Evolutionary conservation across 179 eudicot species (phyloP).

Genomic region (Silene coronaria): DNA sequence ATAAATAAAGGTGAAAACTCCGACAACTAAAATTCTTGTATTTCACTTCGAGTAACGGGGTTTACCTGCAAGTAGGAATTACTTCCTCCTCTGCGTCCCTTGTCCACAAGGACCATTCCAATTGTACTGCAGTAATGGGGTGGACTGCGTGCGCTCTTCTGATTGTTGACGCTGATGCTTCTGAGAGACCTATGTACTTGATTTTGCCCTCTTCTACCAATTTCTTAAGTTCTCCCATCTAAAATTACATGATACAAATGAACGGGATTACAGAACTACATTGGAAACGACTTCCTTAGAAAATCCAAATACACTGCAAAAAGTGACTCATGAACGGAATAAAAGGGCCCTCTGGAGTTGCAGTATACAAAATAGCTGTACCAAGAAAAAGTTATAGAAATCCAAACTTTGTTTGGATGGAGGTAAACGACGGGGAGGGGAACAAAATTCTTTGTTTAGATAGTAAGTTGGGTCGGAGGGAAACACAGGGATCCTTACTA

Average conservation of each 20-base stretch:
- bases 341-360: too few relatives aligned
- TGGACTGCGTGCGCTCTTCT: conserved; percentile 58
- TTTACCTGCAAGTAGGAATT: conserved; percentile 53
- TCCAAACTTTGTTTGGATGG: too few relatives aligned
- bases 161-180: conserved; percentile 49
- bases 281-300: too few relatives aligned
- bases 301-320: too few relatives aligned
- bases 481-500: too few relatives aligned
- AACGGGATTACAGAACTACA: background rate
- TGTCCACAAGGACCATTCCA: conserved; percentile 61
- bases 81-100: conserved; percentile 50
- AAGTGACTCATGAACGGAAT: too few relatives aligned
- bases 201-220: conserved; percentile 49
- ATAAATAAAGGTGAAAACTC: conserved; percentile 12
- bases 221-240: conserved; percentile 45
- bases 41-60: background rate
- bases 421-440: too few relatives aligned
- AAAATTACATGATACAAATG: background rate
- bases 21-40: background rate
- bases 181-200: conserved; percentile 47
- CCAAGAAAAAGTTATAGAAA: too few relatives aligned
- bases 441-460: too few relatives aligned
- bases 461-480: too few relatives aligned
- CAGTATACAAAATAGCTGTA: too few relatives aligned
- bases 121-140: conserved; percentile 50